These are phyloP conservation scores for Hemisphaericaspora nanyangensis DNA, from an alignment of 805 yeast species.

Conservation along the genomic window DNA sequence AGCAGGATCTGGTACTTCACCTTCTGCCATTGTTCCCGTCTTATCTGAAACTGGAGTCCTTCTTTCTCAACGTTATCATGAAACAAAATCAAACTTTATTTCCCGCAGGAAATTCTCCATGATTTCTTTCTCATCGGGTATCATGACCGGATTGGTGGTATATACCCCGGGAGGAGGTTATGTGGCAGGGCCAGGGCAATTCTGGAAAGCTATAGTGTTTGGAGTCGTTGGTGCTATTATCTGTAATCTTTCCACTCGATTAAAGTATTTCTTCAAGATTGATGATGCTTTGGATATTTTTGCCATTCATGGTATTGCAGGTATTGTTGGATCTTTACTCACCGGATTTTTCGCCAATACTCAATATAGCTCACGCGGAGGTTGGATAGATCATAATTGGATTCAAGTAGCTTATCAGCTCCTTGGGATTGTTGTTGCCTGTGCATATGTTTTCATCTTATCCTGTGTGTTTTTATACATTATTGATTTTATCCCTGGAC, in stretches of 20 bases:
- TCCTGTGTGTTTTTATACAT: slow-evolving; percentile 28
- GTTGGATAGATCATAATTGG: slow-evolving; percentile 41
- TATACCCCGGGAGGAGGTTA: slow-evolving; percentile 44
- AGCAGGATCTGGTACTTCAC: not conserved
- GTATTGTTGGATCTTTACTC: slow-evolving; percentile 36
- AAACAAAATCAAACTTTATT: slow-evolving; percentile 12
- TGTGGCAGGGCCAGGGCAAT: slow-evolving; percentile 27
- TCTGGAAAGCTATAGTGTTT: slow-evolving; percentile 39
- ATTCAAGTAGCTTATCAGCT: slow-evolving; percentile 38
- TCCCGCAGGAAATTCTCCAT: slow-evolving; percentile 30
- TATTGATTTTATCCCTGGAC: slow-evolving; percentile 38
- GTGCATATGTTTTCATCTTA: slow-evolving; percentile 31
- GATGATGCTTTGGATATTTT: slow-evolving; percentile 43
- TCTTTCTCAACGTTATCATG: slow-evolving; percentile 15
- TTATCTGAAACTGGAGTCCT: slow-evolving; percentile 15
- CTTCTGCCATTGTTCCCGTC: slow-evolving; percentile 4
- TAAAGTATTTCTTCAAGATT: slow-evolving; percentile 34
- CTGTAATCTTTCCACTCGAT: slow-evolving; percentile 36
- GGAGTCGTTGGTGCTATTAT: slow-evolving; percentile 36
- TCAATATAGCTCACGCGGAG: slow-evolving; percentile 31
- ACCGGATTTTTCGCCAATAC: slow-evolving; percentile 39
- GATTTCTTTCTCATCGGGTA: slow-evolving; percentile 37
- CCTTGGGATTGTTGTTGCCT: slow-evolving; percentile 32
- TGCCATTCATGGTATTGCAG: slow-evolving; percentile 42
- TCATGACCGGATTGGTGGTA: slow-evolving; percentile 40